A percentile compares a stretch with the other conserved stretches of the same genome.
Evolutionary conservation across 2,329 filamentous ascomycete genomes (phyloP).

Genomic region (Tolypocladium capitatum): DNA sequence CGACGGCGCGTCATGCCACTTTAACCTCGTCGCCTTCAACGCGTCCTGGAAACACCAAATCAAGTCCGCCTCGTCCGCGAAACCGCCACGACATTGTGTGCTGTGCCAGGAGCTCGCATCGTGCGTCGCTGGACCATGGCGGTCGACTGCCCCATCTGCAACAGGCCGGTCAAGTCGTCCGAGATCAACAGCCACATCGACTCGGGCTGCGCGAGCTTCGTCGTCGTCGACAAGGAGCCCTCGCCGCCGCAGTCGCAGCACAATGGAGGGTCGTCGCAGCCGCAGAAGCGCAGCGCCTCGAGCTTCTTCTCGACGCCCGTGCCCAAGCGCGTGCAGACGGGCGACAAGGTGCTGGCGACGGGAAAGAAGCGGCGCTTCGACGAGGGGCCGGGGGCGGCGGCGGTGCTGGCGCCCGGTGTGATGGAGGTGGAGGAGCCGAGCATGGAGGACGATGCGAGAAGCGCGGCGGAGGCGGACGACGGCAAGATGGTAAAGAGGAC

Average conservation of each 20-base stretch:
- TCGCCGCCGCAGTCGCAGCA: conserved; percentile 15
- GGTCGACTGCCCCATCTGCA: conserved; percentile 74
- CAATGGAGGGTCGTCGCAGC: conserved; percentile 11
- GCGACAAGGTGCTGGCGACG: conserved; percentile 17
- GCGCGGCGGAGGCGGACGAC: conserved; percentile 4
- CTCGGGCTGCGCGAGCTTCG: conserved; percentile 58
- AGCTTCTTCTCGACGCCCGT: conserved; percentile 50
- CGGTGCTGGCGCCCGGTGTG: conserved; percentile 1
- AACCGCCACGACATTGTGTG: neutral
- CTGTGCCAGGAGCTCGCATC: neutral
- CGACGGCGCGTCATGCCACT: conserved; percentile 2
- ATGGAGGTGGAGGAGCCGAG: neutral
- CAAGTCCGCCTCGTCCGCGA: neutral
- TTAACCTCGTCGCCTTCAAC: neutral
- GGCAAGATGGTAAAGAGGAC: conserved; percentile 42
- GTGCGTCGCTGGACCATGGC: conserved; percentile 13
- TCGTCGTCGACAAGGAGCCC: conserved; percentile 39
- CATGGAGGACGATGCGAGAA: conserved; percentile 2
- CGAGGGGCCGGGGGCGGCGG: conserved; percentile 33
- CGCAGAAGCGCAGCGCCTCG: conserved; percentile 42
- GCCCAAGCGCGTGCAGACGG: conserved; percentile 33
- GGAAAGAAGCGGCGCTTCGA: conserved; percentile 40
- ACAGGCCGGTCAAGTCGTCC: conserved; percentile 53
- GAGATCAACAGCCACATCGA: conserved; percentile 89
- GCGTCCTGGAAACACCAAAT: neutral